Evolutionary conservation across 805 yeast species (phyloP), one percentile per base, ranked within the genome.

Genomic region (Ogataea nonfermentans): DNA sequence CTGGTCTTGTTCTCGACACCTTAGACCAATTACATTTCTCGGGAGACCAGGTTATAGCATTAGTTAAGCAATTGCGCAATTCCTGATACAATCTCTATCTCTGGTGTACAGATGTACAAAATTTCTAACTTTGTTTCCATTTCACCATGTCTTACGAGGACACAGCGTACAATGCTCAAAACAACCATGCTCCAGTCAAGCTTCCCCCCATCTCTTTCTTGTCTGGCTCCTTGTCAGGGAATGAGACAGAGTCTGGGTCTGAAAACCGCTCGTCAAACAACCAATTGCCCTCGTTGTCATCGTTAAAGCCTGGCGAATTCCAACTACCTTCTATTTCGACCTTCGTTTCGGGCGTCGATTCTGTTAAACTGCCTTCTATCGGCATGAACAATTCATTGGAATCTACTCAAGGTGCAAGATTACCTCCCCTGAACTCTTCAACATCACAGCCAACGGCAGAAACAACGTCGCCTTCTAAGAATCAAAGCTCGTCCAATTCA

Each of bases 151-250:
- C 28, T 5, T 25, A n/a, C 28, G 14, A 25, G 9, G 28, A 25
- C 12, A 25, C 28, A n/a, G 14, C 28, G 14, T 33, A 28, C 26
- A 32, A 29, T 12, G 14, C 37, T 25, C 37, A 29, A 24, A 41
- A 44, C 35, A 37, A 41, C 17, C 41, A 43, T 14, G 41, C 40
- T 2, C 49, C 46, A 42, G 55, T 53, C 16, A 52, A 49, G 31
- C 41, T 55, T 19, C 61, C 59, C 12, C 59, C 62, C 8, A 49
- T 57, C 25, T 56, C 60, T 10, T 52, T 54, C 28, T 37, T 55
- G 15, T 41, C 57, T 9, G 32, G 36, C 32, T 37, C 45, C 22
- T 39, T 44, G 24, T 6, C 35, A 30, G 33, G 31, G 20, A 36
- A 40, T 28, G 44, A 32, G 37, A 37, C 38, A 32, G 34, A 16